Evolutionary conservation across 1,284 basidiomycete genomes (phyloP).

Genomic region (Mycena citricolor): DNA sequence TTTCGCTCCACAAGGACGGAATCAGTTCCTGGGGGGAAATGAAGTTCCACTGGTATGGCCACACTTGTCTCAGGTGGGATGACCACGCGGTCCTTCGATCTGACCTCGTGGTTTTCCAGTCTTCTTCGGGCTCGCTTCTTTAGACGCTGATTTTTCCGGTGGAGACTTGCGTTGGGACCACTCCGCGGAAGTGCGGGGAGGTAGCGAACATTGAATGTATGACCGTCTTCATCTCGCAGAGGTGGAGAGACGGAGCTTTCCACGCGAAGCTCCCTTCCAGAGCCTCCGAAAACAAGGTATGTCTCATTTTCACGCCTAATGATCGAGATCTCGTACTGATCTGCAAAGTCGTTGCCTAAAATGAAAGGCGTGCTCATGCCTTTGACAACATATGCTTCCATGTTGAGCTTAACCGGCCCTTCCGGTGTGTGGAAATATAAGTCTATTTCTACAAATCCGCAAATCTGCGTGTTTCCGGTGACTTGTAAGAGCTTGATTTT

Average conservation of each 20-base stretch:
- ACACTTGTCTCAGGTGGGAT: conserved; percentile 21
- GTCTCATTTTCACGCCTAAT: conserved; percentile 19
- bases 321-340: conserved; percentile 30
- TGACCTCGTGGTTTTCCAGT: not conserved
- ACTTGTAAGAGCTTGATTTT: conserved; percentile 28
- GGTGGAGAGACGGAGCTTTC: conserved; percentile 9
- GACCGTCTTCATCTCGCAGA: conserved; percentile 7
- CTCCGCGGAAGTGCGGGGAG: not conserved
- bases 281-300: conserved; percentile 23
- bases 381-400: conserved; percentile 31
- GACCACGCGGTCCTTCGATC: conserved; percentile 1
- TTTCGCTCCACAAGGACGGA: conserved; percentile 8
- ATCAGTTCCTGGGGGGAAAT: not conserved
- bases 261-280: conserved; percentile 17
- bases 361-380: conserved; percentile 27
- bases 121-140: not conserved
- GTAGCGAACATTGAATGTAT: conserved; percentile 3
- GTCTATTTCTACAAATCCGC: conserved; percentile 27
- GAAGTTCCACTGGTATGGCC: conserved; percentile 6
- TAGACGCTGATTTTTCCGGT: conserved; percentile 7
- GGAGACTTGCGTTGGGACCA: not conserved
- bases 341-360: conserved; percentile 31
- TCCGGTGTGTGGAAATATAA: conserved; percentile 27
- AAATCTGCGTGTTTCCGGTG: conserved; percentile 27
- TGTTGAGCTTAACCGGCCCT: conserved; percentile 27